Conservation (phyloP, 139 green algal species). For the Auxenochlorella pyrenoidosa region DNA sequence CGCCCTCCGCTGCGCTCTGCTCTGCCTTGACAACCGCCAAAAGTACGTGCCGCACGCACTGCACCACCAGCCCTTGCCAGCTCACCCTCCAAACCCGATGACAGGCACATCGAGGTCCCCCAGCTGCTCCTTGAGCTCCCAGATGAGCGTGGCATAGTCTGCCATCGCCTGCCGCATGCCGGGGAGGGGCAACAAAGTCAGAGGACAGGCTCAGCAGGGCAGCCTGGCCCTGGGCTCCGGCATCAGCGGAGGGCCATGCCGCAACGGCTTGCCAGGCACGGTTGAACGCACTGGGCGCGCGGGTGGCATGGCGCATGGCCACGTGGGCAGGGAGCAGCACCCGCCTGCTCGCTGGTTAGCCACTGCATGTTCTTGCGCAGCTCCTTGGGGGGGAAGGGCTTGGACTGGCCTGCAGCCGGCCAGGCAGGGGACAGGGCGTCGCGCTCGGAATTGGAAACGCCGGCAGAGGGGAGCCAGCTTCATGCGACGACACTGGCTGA, state of each 20-base stretch:
- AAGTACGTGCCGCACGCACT: not conserved
- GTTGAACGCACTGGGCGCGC: no score
- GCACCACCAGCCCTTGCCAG: not conserved
- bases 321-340: no score
- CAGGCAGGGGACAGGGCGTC: not conserved
- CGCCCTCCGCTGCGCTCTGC: not conserved
- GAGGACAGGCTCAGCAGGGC: no score
- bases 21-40: not conserved
- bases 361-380: slow-evolving; percentile 61
- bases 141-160: slow-evolving; percentile 78
- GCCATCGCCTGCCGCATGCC: slow-evolving; percentile 71
- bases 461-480: not conserved
- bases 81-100: slow-evolving; percentile 81
- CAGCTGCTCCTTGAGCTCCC: slow-evolving; percentile 52
- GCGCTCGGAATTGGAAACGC: no score
- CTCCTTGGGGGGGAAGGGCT: slow-evolving; percentile 38
- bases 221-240: not conserved
- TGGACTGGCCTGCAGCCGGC: slow-evolving; percentile 26
- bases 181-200: no score
- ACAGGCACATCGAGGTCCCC: slow-evolving; percentile 55
- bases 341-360: slow-evolving; percentile 59
- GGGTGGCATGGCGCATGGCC: no score
- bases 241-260: not conserved
- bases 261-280: not conserved
- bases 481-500: not conserved